These are phyloP conservation scores for Trichocladium antarcticum DNA, from an alignment of 495 filamentous ascomycete species.

Conservation along the genomic window DNA sequence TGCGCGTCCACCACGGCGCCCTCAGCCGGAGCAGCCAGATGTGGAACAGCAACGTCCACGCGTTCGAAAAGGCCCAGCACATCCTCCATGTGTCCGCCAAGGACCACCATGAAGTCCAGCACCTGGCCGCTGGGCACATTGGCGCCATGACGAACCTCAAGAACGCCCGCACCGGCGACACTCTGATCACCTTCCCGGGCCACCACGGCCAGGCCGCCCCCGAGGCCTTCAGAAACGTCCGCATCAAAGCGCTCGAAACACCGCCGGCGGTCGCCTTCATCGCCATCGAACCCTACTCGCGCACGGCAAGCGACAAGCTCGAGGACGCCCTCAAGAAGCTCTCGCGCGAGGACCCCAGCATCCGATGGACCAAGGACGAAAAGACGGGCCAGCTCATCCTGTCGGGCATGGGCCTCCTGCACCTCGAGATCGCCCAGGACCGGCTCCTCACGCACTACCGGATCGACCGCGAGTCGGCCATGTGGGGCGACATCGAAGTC, in stretches of 20 bases:
- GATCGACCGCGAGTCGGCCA: constrained; percentile 51
- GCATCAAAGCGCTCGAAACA: constrained; percentile 77
- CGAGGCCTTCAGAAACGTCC: constrained; percentile 59
- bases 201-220: constrained; percentile 34
- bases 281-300: constrained; percentile 73
- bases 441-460: constrained; percentile 81
- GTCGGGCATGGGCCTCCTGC: constrained; percentile 95
- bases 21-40: constrained; percentile 60
- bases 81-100: constrained; percentile 88
- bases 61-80: constrained; percentile 69
- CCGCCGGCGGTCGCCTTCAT: constrained; percentile 95
- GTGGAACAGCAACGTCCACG: constrained; percentile 78
- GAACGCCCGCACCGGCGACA: constrained; percentile 84
- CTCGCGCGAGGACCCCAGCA: constrained; percentile 83
- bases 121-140: constrained; percentile 77
- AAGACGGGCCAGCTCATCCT: constrained; percentile 89
- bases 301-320: constrained; percentile 65
- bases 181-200: constrained; percentile 61
- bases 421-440: constrained; percentile 88
- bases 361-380: constrained; percentile 74
- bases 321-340: constrained; percentile 64
- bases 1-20: constrained; percentile 81
- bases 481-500: constrained; percentile 90
- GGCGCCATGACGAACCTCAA: constrained; percentile 93
- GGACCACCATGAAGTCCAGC: constrained; percentile 71